Evolutionary conservation across 1,284 basidiomycete genomes (phyloP).

Genomic region (Flammula alnicola): DNA sequence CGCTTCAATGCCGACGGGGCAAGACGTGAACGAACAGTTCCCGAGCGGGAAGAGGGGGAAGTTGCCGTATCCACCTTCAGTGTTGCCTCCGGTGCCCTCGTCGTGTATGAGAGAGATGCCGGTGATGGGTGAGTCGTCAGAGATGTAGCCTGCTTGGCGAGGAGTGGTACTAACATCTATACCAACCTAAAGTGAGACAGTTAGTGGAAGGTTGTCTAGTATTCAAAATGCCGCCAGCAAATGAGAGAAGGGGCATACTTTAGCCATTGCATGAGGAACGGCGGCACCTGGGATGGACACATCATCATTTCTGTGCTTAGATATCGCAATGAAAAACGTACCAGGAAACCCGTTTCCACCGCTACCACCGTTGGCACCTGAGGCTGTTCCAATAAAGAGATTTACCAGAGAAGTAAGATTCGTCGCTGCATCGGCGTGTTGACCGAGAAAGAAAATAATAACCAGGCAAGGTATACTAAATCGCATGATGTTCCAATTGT

Average conservation of each 20-base stretch:
- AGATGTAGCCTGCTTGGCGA: constrained; percentile 50
- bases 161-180: constrained; percentile 53
- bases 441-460: not conserved
- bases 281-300: constrained; percentile 37
- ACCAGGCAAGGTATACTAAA: not conserved
- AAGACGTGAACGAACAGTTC: constrained; percentile 44
- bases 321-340: constrained; percentile 15
- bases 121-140: constrained; percentile 47
- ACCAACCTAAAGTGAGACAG: constrained; percentile 48
- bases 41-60: constrained; percentile 53
- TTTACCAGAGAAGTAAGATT: constrained; percentile 49
- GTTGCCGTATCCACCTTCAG: constrained; percentile 51
- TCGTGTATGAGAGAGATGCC: constrained; percentile 57
- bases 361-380: constrained; percentile 49
- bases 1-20: constrained; percentile 45
- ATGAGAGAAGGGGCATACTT: constrained; percentile 32
- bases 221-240: too few species aligned
- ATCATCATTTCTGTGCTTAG: not conserved
- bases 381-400: constrained; percentile 53
- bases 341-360: constrained; percentile 56
- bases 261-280: constrained; percentile 57
- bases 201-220: too few species aligned
- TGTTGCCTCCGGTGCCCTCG: constrained; percentile 57
- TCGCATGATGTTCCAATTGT: too few species aligned
- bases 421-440: constrained; percentile 12